A percentile compares a stretch with the other conserved stretches of the same genome.
phyloP scores from a whole-genome alignment of 129 eudicot species.

The Helichrysum umbraculigerum region DNA sequence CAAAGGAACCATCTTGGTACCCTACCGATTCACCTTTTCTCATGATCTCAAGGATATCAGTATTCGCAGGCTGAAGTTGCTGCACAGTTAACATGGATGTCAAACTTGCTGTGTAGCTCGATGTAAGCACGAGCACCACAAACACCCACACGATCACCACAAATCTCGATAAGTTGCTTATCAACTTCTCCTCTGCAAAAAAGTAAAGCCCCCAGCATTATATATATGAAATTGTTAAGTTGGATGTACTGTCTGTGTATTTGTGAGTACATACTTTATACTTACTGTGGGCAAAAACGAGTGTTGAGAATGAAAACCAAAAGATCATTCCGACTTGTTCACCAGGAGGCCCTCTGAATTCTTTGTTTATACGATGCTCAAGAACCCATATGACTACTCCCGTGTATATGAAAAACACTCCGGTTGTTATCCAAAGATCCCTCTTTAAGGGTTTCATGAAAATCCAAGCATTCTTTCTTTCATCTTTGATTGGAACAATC shows the following conservation, averaged over 20 bases:
- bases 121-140: conserved; percentile 44
- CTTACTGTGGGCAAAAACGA: conserved; percentile 10
- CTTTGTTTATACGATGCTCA: conserved; percentile 14
- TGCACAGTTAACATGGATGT: conserved; percentile 51
- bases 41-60: conserved; percentile 7
- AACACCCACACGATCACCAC: conserved; percentile 45
- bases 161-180: conserved; percentile 41
- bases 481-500: conserved; percentile 7
- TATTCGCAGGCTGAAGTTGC: conserved; percentile 31
- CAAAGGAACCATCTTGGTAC: conserved; percentile 17
- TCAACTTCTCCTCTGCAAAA: conserved; percentile 40
- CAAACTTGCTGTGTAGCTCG: conserved; percentile 60
- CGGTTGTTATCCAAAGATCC: conserved; percentile 8
- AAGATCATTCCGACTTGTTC: conserved; percentile 9
- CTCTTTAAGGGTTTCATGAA: background rate
- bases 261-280: background rate
- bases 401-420: conserved; percentile 11
- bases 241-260: background rate
- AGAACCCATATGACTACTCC: background rate
- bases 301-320: conserved; percentile 14
- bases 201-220: background rate
- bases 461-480: background rate
- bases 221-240: background rate
- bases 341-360: background rate
- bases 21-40: conserved; percentile 26